Conservation (phyloP, 176 grass and related monocot genomes). For the Eleusine indica region DNA sequence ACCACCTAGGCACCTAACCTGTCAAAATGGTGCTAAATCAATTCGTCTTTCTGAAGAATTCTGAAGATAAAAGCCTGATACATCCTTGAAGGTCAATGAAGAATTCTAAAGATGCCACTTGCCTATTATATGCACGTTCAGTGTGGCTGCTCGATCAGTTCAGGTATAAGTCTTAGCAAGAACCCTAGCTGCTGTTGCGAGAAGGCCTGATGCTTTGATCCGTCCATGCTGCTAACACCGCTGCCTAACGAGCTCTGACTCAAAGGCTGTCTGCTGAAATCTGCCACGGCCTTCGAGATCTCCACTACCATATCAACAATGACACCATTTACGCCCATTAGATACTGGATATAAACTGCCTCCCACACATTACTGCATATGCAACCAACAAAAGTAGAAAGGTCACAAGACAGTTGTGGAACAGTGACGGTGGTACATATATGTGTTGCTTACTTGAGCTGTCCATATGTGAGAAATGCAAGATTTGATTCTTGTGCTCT, state of each 20-base stretch:
- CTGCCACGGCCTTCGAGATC: conserved; percentile 51
- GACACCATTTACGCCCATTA: conserved; percentile 68
- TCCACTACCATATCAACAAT: conserved; percentile 71
- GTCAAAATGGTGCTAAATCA: conserved; percentile 11
- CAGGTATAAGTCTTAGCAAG: conserved; percentile 67
- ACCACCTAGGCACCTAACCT: conserved; percentile 4
- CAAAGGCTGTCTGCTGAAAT: conserved; percentile 30
- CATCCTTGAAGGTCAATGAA: not conserved
- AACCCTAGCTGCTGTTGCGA: conserved; percentile 60
- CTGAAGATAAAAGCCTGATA: not conserved
- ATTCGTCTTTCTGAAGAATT: not conserved
- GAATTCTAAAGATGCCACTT: not conserved
- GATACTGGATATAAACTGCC: conserved; percentile 63
- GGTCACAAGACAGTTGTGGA: conserved; percentile 4
- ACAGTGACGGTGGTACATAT: not conserved
- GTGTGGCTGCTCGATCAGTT: conserved; percentile 47
- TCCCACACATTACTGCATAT: conserved; percentile 61
- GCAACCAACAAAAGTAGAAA: conserved; percentile 1
- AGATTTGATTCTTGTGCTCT: conserved; percentile 83
- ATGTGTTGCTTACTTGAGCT: conserved; percentile 76
- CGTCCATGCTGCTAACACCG: not conserved
- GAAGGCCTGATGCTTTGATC: conserved; percentile 37
- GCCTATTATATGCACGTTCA: conserved; percentile 15
- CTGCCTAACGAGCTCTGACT: not conserved
- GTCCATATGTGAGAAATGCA: conserved; percentile 73